Evolutionary conservation across 768 basidiomycete genomes (phyloP), one percentile per base, ranked within the genome.

Genomic region (Tricholoma terreum): DNA sequence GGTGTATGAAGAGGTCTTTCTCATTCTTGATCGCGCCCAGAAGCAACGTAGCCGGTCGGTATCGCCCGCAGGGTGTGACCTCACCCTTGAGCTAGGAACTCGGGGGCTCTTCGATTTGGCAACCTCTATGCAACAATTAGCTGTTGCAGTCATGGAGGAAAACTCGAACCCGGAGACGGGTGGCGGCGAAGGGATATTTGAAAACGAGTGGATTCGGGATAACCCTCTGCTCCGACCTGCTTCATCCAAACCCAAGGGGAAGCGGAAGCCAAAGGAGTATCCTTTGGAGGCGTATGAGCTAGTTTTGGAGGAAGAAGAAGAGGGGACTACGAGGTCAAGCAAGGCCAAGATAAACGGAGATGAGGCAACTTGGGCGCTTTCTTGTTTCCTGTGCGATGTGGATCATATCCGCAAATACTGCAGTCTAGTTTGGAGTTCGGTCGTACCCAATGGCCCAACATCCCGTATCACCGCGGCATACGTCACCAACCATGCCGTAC

Each of bases 191-290:
- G 36, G 34, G 9, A 27, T 6, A 2, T 27, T 27, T 27, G 51
- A 54, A 50, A 58, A 54, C 48, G 57, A 58, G 35, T 58, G 57
- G 52, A 34, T 58, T 17, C 51, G 43, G 27, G 57, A 58, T 30
- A 56, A 56, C 52, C 51, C 52, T 9, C 33, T 53, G 4, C 31
- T 53, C 12, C 38, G 31, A 6, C 24, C 24, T 27, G 24, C 24
- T 19, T 24, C 21, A 4, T 40, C 52, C 11, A 34, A 34, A 22
- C 38, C 11, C 6, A 58, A 53, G 30, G 50, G 33, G 2, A 58
- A 58, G 30, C 42, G 31, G 31, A 58, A 58, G 19, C 14, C 31
- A 15, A 58, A 58, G 30, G 46, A 22, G 15, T 54, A 12, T 14
- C 52, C 57, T n/a, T 35, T 57, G 10, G 56, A 57, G 38, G 50